Evolutionary conservation across 1,284 basidiomycete species (phyloP).

Genomic region (Bondarzewia mesenterica): DNA sequence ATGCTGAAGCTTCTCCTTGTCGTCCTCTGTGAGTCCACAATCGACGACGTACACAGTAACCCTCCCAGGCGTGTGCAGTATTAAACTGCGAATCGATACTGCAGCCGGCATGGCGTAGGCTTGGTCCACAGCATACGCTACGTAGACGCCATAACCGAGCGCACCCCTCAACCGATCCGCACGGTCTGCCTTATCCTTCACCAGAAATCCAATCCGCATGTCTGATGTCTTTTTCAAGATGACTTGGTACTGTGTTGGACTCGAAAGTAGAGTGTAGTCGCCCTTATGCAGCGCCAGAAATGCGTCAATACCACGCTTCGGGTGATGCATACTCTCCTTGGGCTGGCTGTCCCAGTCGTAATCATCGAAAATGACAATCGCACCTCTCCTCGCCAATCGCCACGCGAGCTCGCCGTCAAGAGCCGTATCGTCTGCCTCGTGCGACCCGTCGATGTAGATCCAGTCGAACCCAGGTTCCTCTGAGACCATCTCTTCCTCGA

Average conservation of each 20-base stretch:
- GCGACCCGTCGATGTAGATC: slow-evolving; percentile 53
- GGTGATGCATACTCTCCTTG: slow-evolving; percentile 41
- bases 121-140: slow-evolving; percentile 37
- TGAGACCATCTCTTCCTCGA: slow-evolving; percentile 35
- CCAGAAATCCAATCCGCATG: slow-evolving; percentile 48
- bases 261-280: slow-evolving; percentile 36
- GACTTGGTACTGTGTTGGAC: slow-evolving; percentile 38
- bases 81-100: slow-evolving; percentile 36
- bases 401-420: slow-evolving; percentile 52
- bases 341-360: slow-evolving; percentile 46
- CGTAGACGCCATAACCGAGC: slow-evolving; percentile 38
- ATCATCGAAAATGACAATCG: slow-evolving; percentile 50
- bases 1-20: slow-evolving; percentile 25
- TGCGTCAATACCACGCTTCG: slow-evolving; percentile 46
- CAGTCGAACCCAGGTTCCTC: slow-evolving; percentile 42
- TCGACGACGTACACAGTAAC: slow-evolving; percentile 44
- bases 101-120: slow-evolving; percentile 40
- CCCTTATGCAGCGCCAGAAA: slow-evolving; percentile 43
- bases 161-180: slow-evolving; percentile 11
- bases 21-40: slow-evolving; percentile 30
- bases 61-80: slow-evolving; percentile 28
- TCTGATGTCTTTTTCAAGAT: slow-evolving; percentile 39
- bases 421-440: slow-evolving; percentile 50
- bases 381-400: slow-evolving; percentile 42
- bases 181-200: slow-evolving; percentile 13